A percentile compares a stretch with the other conserved stretches of the same genome.
Evolutionary conservation across 768 basidiomycete genomes (phyloP).

Genomic region (Lactarius pseudohatsudake): DNA sequence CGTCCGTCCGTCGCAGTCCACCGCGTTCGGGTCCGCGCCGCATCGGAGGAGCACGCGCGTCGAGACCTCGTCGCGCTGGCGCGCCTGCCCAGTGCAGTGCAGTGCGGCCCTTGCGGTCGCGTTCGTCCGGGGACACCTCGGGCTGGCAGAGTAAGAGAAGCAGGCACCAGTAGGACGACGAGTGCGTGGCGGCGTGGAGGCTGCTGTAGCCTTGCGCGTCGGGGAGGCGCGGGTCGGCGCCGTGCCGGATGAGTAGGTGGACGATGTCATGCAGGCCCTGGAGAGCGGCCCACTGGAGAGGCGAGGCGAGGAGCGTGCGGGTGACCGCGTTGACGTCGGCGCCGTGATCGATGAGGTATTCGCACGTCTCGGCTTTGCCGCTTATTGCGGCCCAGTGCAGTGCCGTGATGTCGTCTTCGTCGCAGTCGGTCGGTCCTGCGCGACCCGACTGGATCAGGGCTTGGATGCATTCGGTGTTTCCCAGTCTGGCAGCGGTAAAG

Average conservation of each 20-base stretch:
- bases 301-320: slow-evolving; percentile 88
- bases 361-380: slow-evolving; percentile 82
- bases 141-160: slow-evolving; percentile 90
- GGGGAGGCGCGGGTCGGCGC: slow-evolving; percentile 85
- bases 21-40: slow-evolving; percentile 72
- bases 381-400: slow-evolving; percentile 98
- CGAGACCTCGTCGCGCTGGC: slow-evolving; percentile 93
- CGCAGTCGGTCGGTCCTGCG: slow-evolving; percentile 70
- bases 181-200: slow-evolving; percentile 90
- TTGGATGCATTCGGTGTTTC: slow-evolving; percentile 65
- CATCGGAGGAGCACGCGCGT: slow-evolving; percentile 86
- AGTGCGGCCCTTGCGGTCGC: slow-evolving; percentile 89
- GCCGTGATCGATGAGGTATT: slow-evolving; percentile 83
- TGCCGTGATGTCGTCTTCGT: slow-evolving; percentile 89
- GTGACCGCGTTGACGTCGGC: slow-evolving; percentile 92
- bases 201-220: slow-evolving; percentile 95
- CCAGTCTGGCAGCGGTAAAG: slow-evolving; percentile 82
- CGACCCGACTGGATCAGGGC: slow-evolving; percentile 67
- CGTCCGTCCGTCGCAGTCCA: slow-evolving; percentile 77
- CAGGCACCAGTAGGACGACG: slow-evolving; percentile 88
- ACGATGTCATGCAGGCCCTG: slow-evolving; percentile 96
- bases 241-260: slow-evolving; percentile 83
- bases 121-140: slow-evolving; percentile 74
- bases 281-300: slow-evolving; percentile 96
- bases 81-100: slow-evolving; percentile 97